These are phyloP conservation scores for Crucihimalaya himalaica DNA, from an alignment of 345 rosid genomes.

Conservation along the genomic window DNA sequence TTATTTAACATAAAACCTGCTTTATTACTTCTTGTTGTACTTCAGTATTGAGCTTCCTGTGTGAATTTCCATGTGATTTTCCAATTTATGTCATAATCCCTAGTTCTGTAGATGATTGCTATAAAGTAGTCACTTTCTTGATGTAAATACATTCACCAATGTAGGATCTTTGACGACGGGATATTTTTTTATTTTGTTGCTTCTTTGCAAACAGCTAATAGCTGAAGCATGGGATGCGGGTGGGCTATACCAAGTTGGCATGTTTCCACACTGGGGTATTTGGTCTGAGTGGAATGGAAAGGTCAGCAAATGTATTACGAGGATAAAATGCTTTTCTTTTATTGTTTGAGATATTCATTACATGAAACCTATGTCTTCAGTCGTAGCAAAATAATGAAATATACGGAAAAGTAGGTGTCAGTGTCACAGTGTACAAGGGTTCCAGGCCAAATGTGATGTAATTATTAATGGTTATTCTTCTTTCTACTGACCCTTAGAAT, in stretches of 20 bases:
- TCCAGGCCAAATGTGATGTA: slow-evolving; percentile 9
- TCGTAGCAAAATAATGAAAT: not conserved
- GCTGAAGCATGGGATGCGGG: slow-evolving; percentile 99
- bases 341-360: not conserved
- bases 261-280: slow-evolving; percentile 91
- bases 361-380: not conserved
- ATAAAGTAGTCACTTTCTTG: not conserved
- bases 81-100: not conserved
- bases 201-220: slow-evolving; percentile 62
- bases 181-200: not conserved
- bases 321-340: not conserved
- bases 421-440: not conserved
- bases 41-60: not conserved
- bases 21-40: not conserved
- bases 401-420: not conserved
- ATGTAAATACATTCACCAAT: not conserved
- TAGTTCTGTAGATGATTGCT: slow-evolving; percentile 10
- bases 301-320: slow-evolving; percentile 50
- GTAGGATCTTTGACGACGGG: not conserved
- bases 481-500: slow-evolving; percentile 17
- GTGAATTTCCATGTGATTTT: not conserved
- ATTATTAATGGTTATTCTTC: not conserved
- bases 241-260: slow-evolving; percentile 97
- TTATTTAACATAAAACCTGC: not conserved
- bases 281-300: slow-evolving; percentile 99